phyloP scores from a whole-genome alignment of 352 stramenopile genomes.

The Chrysophaeum taylorii region DNA sequence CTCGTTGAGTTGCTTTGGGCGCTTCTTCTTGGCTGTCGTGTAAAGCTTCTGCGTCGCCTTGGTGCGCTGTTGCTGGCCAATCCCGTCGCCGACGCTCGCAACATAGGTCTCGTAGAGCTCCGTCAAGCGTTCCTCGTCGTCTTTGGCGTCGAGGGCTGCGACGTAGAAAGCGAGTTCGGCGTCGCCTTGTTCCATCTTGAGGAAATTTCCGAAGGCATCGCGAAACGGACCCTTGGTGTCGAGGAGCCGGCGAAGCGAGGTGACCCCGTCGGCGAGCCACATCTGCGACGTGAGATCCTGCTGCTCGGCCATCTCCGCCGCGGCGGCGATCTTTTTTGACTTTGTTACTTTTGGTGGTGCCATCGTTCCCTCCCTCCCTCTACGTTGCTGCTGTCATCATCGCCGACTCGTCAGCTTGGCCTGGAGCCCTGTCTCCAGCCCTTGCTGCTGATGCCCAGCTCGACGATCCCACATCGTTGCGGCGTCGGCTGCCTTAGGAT shows the following conservation, averaged over 20 bases:
- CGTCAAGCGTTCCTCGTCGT: conserved; percentile 11
- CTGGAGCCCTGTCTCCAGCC: no score
- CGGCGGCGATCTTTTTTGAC: no score
- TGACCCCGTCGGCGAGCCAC: neutral
- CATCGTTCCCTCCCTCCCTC: no score
- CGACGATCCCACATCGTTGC: no score
- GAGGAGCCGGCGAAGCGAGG: neutral
- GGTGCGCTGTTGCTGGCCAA: conserved; percentile 34
- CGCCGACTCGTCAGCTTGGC: no score
- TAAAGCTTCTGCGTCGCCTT: conserved; percentile 30
- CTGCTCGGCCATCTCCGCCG: no score
- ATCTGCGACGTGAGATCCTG: neutral
- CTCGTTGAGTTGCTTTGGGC: neutral
- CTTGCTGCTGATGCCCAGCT: no score
- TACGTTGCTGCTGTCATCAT: no score
- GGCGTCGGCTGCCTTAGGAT: no score
- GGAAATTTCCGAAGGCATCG: conserved; percentile 18
- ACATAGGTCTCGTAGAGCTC: conserved; percentile 31
- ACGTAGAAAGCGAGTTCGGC: conserved; percentile 33
- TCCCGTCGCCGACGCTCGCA: conserved; percentile 21
- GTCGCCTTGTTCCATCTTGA: conserved; percentile 31
- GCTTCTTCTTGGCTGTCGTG: neutral
- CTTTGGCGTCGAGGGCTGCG: conserved; percentile 18
- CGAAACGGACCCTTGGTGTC: neutral
- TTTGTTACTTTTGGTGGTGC: no score